A percentile compares a stretch with the other conserved stretches of the same genome.
These are phyloP conservation scores for Argentina anserina DNA, from an alignment of 306 rosid species.

Conservation along the genomic window DNA sequence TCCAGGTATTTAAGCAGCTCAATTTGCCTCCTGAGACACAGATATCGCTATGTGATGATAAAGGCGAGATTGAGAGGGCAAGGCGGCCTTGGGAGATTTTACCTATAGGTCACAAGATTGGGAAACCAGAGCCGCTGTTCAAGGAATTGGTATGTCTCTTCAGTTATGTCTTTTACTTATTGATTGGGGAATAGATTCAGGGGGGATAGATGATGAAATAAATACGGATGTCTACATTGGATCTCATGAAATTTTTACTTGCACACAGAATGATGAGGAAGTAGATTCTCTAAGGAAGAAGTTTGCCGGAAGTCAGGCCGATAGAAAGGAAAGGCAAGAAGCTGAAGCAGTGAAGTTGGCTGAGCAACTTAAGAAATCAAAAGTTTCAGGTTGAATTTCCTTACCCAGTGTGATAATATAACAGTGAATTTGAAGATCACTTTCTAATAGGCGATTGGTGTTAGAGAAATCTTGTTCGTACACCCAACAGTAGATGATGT, in stretches of 20 bases:
- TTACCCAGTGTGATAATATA: too few relatives aligned
- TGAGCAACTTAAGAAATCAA: slow-evolving; percentile 61
- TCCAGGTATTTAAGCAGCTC: slow-evolving; percentile 81
- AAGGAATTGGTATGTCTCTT: slow-evolving; percentile 68
- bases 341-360: slow-evolving; percentile 71
- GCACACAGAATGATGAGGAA: slow-evolving; percentile 85
- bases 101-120: slow-evolving; percentile 79
- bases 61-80: slow-evolving; percentile 66
- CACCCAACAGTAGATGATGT: too few relatives aligned
- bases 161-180: neutral
- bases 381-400: slow-evolving; percentile 53
- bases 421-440: too few relatives aligned
- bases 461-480: too few relatives aligned
- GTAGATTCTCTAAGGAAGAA: slow-evolving; percentile 60
- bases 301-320: slow-evolving; percentile 98
- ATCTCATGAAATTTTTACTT: slow-evolving; percentile 9
- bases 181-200: neutral
- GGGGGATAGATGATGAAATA: neutral
- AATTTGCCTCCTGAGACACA: slow-evolving; percentile 54
- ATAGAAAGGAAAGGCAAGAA: slow-evolving; percentile 68
- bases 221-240: neutral
- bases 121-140: slow-evolving; percentile 81
- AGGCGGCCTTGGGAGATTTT: slow-evolving; percentile 73
- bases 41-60: slow-evolving; percentile 66
- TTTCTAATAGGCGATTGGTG: too few relatives aligned